A percentile compares a stretch with the other conserved stretches of the same genome.
Evolutionary conservation across 1,284 basidiomycete genomes (phyloP).

Genomic region (Leccinum solheimii): DNA sequence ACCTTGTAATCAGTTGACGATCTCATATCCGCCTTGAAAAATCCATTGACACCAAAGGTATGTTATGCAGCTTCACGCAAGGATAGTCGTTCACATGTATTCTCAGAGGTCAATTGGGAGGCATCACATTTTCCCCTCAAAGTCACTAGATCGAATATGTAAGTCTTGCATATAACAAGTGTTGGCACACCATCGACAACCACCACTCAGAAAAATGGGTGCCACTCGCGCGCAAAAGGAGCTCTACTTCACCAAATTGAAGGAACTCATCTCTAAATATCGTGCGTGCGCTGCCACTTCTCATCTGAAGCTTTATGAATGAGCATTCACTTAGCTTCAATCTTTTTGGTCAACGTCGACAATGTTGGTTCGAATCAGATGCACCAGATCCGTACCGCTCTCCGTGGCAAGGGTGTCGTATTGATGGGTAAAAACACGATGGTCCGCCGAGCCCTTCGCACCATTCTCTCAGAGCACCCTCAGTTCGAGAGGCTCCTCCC

Average conservation of each 20-base stretch:
- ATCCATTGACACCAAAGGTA: constrained; percentile 80
- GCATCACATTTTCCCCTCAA: constrained; percentile 49
- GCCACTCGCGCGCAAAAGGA: constrained; percentile 89
- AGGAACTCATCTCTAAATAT: constrained; percentile 89
- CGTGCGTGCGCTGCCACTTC: constrained; percentile 51
- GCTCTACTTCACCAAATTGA: constrained; percentile 92
- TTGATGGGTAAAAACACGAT: constrained; percentile 99
- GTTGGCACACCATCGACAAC: not conserved
- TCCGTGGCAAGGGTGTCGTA: constrained; percentile 96
- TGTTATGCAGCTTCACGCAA: constrained; percentile 10
- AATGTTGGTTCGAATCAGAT: constrained; percentile 99
- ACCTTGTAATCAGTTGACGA: constrained; percentile 24
- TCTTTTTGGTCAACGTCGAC: constrained; percentile 99
- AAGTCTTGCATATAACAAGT: constrained; percentile 7
- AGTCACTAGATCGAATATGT: constrained; percentile 28
- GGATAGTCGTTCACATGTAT: constrained; percentile 14
- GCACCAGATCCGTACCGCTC: constrained; percentile 97
- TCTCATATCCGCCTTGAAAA: constrained; percentile 70
- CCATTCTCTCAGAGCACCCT: constrained; percentile 87
- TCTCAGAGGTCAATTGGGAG: constrained; percentile 84
- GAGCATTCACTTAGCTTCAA: constrained; percentile 64
- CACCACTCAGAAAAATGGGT: constrained; percentile 71
- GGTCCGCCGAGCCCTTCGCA: constrained; percentile 97
- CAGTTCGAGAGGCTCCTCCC: constrained; percentile 97
- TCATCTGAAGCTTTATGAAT: constrained; percentile 4